phyloP scores from a whole-genome alignment of 768 basidiomycete genomes.

The Tulasnella sp. region DNA sequence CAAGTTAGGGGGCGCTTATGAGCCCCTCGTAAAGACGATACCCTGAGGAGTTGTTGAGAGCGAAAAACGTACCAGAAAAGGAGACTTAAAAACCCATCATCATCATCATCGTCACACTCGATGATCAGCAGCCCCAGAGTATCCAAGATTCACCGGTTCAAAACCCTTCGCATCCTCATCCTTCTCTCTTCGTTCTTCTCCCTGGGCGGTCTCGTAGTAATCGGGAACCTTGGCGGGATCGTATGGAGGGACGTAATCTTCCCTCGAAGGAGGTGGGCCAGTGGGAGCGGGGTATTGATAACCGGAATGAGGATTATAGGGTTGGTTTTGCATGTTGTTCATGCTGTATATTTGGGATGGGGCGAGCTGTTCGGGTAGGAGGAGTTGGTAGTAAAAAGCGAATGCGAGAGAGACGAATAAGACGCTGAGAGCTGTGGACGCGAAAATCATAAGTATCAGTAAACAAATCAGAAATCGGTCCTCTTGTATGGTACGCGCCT shows the following conservation, averaged over 20 bases:
- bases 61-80: no score
- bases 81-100: no score
- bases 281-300: conserved; percentile 34
- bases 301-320: conserved; percentile 13
- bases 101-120: no score
- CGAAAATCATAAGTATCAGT: neutral
- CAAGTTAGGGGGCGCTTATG: no score
- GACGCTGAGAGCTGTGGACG: conserved; percentile 38
- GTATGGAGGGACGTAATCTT: conserved; percentile 49
- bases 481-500: conserved; percentile 35
- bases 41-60: no score
- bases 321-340: neutral
- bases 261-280: conserved; percentile 1
- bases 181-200: conserved; percentile 9
- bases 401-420: conserved; percentile 60
- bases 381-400: conserved; percentile 62
- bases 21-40: no score
- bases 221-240: conserved; percentile 19
- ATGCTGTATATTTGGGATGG: conserved; percentile 18
- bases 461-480: neutral
- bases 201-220: conserved; percentile 22
- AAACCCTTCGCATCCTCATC: conserved; percentile 18
- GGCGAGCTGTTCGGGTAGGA: conserved; percentile 48
- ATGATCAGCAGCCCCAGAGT: neutral
- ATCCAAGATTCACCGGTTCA: no score